Evolutionary conservation across 305 asterid species (phyloP).

Genomic region (Fraxinus sp.): DNA sequence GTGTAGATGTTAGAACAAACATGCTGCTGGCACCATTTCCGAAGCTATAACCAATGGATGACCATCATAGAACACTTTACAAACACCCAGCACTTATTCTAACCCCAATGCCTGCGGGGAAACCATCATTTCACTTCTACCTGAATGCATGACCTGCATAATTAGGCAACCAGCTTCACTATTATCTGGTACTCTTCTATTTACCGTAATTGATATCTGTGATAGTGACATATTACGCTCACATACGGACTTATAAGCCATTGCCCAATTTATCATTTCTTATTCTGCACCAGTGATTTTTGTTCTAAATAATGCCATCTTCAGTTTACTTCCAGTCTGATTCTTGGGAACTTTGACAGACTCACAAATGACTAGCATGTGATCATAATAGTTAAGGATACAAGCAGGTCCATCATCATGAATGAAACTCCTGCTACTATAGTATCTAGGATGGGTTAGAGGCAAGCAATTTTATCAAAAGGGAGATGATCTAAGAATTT

Average conservation of each 20-base stretch:
- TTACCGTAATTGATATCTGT: background rate
- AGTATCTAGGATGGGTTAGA: background rate
- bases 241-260: background rate
- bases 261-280: background rate
- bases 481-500: background rate
- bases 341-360: background rate
- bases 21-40: background rate
- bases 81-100: background rate
- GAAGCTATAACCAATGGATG: background rate
- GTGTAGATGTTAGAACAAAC: background rate
- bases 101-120: background rate
- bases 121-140: background rate
- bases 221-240: background rate
- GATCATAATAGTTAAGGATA: background rate
- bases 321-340: background rate
- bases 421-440: background rate
- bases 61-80: background rate
- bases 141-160: background rate
- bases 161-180: background rate
- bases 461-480: background rate
- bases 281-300: background rate
- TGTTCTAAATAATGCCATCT: background rate
- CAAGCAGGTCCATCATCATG: background rate
- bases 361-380: background rate
- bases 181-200: background rate